phyloP scores from a whole-genome alignment of 31 red algal species.

The Endocladia muricata region DNA sequence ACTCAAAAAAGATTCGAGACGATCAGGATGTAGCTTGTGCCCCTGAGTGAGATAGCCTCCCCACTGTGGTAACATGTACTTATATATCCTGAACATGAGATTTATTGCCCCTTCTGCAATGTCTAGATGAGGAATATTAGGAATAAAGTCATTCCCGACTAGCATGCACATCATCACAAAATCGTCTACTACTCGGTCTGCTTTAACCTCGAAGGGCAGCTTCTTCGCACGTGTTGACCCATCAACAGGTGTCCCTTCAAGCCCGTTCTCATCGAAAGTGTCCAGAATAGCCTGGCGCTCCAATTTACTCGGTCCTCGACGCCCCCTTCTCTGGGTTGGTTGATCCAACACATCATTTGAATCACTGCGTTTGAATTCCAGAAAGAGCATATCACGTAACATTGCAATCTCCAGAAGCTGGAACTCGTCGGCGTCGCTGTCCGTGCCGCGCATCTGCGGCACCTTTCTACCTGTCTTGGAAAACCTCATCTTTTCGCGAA shows the following conservation, averaged over 20 bases:
- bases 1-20: conserved; percentile 81
- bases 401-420: conserved; percentile 83
- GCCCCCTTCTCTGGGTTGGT: neutral
- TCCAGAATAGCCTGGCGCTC: conserved; percentile 23
- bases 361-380: conserved; percentile 74
- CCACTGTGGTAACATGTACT: conserved; percentile 77
- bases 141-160: conserved; percentile 96
- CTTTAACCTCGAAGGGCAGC: conserved; percentile 8
- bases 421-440: conserved; percentile 84
- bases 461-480: conserved; percentile 38
- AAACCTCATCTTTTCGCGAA: conserved; percentile 87
- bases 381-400: conserved; percentile 92
- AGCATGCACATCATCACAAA: conserved; percentile 99
- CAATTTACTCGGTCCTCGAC: conserved; percentile 9
- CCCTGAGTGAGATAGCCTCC: conserved; percentile 81
- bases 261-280: neutral
- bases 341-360: conserved; percentile 14
- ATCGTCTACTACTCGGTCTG: conserved; percentile 87
- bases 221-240: neutral
- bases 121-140: conserved; percentile 90
- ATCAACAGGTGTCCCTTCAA: neutral
- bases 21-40: conserved; percentile 81
- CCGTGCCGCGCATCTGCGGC: conserved; percentile 57
- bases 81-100: conserved; percentile 84
- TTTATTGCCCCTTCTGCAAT: conserved; percentile 93